Percentiles rank a stretch among this genome's conserved stretches.
These are phyloP conservation scores for Albifimbria verrucaria DNA, from an alignment of 2,329 filamentous ascomycete genomes.

Conservation along the genomic window DNA sequence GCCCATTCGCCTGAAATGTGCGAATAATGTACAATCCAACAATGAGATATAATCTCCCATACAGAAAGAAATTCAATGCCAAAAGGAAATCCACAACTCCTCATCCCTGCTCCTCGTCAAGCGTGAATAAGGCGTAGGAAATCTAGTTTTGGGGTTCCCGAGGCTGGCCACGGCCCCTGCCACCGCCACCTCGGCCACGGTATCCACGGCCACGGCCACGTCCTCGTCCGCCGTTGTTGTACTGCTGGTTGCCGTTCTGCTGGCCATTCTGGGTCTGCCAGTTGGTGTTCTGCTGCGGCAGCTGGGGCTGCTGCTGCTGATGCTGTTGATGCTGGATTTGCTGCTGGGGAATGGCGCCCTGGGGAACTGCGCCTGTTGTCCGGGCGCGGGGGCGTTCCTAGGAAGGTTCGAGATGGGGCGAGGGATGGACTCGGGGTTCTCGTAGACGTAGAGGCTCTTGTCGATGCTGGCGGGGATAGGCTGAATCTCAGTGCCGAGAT, in stretches of 20 bases:
- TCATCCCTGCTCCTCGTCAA: slow-evolving; percentile 22
- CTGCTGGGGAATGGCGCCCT: slow-evolving; percentile 14
- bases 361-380: slow-evolving; percentile 25
- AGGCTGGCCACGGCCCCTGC: slow-evolving; percentile 22
- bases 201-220: slow-evolving; percentile 35
- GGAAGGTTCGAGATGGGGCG: slow-evolving; percentile 63
- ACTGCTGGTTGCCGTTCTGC: slow-evolving; percentile 32
- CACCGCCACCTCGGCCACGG: slow-evolving; percentile 34
- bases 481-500: slow-evolving; percentile 94
- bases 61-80: slow-evolving; percentile 25
- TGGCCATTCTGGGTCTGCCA: slow-evolving; percentile 36
- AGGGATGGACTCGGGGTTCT: slow-evolving; percentile 91
- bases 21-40: slow-evolving; percentile 43
- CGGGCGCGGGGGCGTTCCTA: slow-evolving; percentile 21
- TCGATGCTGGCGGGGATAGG: slow-evolving; percentile 94
- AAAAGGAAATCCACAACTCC: slow-evolving; percentile 18
- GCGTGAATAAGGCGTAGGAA: slow-evolving; percentile 20
- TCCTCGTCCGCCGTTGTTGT: slow-evolving; percentile 31
- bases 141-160: slow-evolving; percentile 31
- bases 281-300: slow-evolving; percentile 28
- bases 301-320: slow-evolving; percentile 22
- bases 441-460: slow-evolving; percentile 97
- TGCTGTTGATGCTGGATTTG: slow-evolving; percentile 26
- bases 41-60: slow-evolving; percentile 24
- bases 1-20: slow-evolving; percentile 33